Evolutionary conservation across 345 rosid species (phyloP).

Genomic region (Psidium friedrichsthalianum): DNA sequence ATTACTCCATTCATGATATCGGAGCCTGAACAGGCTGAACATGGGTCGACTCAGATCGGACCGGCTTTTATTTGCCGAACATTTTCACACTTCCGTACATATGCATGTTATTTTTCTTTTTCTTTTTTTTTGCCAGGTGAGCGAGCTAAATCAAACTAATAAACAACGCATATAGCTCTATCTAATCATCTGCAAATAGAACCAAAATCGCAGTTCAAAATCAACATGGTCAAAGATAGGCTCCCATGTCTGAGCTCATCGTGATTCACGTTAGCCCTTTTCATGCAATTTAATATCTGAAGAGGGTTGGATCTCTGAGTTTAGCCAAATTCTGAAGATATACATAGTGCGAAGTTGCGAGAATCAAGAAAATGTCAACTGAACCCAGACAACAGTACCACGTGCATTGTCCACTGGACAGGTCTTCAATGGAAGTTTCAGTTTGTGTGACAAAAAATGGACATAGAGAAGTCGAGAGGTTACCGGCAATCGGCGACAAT

Average conservation of each 20-base stretch:
- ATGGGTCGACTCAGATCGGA: not conserved
- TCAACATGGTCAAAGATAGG: not conserved
- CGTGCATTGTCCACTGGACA: too few relatives aligned
- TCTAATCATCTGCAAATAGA: not conserved
- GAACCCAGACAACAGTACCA: too few relatives aligned
- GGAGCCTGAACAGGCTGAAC: not conserved
- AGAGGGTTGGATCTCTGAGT: not conserved
- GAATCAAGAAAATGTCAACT: too few relatives aligned
- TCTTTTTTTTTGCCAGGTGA: not conserved
- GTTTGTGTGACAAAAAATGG: not conserved
- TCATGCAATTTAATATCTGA: not conserved
- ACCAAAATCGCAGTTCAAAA: not conserved
- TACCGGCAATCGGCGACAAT: conserved; percentile 53
- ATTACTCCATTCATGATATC: not conserved
- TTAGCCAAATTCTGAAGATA: not conserved
- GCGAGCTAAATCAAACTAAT: not conserved
- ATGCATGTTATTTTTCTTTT: not conserved
- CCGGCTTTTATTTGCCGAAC: not conserved
- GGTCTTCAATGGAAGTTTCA: too few relatives aligned
- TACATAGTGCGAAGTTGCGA: not conserved
- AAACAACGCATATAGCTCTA: not conserved
- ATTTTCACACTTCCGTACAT: not conserved
- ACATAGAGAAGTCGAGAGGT: not conserved
- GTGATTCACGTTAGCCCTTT: not conserved
- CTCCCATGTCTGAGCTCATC: not conserved